Evolutionary conservation across 179 eudicot species (phyloP).

Genomic region (Spergularia azorica): DNA sequence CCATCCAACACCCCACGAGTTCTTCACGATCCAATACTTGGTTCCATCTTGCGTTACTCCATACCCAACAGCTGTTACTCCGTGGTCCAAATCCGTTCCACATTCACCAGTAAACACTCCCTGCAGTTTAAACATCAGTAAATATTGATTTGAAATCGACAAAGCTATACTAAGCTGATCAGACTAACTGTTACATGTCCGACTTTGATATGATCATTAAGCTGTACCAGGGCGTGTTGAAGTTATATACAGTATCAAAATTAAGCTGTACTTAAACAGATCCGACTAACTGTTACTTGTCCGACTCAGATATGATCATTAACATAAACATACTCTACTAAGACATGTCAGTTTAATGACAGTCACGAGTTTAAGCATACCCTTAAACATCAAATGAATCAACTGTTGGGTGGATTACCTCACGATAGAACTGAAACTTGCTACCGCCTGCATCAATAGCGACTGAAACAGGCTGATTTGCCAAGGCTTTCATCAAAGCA

Average conservation of each 20-base stretch:
- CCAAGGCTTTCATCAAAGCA: slow-evolving; percentile 39
- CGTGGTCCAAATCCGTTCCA: slow-evolving; percentile 53
- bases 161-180: background rate
- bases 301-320: no score
- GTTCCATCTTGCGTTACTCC: slow-evolving; percentile 46
- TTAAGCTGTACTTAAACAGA: no score
- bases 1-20: slow-evolving; percentile 61
- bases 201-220: no score
- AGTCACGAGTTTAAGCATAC: no score
- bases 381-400: background rate
- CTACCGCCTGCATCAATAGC: slow-evolving; percentile 45
- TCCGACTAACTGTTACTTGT: no score
- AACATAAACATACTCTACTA: no score
- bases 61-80: slow-evolving; percentile 49
- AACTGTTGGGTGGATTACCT: slow-evolving; percentile 19
- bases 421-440: slow-evolving; percentile 39
- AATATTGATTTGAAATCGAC: background rate
- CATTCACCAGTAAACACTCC: slow-evolving; percentile 48
- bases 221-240: no score
- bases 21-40: slow-evolving; percentile 58
- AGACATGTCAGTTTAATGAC: no score
- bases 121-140: slow-evolving; percentile 20
- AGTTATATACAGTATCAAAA: no score
- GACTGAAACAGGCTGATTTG: slow-evolving; percentile 44
- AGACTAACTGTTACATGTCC: no score